Conservation (phyloP, 2,329 filamentous ascomycete genomes). For the Rasamsonia emersonii region DNA sequence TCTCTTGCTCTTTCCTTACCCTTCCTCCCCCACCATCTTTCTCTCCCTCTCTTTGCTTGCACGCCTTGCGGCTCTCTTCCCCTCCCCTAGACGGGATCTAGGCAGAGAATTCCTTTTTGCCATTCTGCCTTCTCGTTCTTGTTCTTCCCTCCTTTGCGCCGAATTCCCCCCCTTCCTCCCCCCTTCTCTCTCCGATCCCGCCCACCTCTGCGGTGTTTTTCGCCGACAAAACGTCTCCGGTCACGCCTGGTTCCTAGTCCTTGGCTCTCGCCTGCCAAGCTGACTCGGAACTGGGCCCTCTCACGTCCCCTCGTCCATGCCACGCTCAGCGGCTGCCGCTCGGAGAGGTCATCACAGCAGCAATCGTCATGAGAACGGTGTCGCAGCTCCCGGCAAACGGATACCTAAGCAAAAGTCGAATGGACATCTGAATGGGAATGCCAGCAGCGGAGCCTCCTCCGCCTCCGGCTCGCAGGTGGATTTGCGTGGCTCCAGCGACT, state of each 20-base stretch:
- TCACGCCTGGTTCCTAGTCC: slow-evolving; percentile 35
- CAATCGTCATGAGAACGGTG: slow-evolving; percentile 76
- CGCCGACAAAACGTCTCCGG: background rate
- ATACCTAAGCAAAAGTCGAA: slow-evolving; percentile 50
- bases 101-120: too few species aligned
- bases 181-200: too few species aligned
- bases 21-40: too few species aligned
- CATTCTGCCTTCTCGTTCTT: too few species aligned
- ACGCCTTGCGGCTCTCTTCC: too few species aligned
- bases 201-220: too few species aligned
- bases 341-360: slow-evolving; percentile 54
- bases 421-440: slow-evolving; percentile 45
- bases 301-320: slow-evolving; percentile 39
- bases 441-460: slow-evolving; percentile 34
- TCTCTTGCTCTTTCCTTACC: too few species aligned
- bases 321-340: slow-evolving; percentile 40
- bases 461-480: slow-evolving; percentile 31
- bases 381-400: slow-evolving; percentile 69
- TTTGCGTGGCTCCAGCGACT: slow-evolving; percentile 32
- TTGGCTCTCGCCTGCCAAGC: slow-evolving; percentile 42
- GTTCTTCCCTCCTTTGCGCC: too few species aligned
- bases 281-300: slow-evolving; percentile 36
- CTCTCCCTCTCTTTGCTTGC: too few species aligned
- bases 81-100: too few species aligned
- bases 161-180: too few species aligned